Evolutionary conservation across 805 yeast species (phyloP), one percentile per base, ranked within the genome.

Genomic region (Kazachstania kunashirensis): DNA sequence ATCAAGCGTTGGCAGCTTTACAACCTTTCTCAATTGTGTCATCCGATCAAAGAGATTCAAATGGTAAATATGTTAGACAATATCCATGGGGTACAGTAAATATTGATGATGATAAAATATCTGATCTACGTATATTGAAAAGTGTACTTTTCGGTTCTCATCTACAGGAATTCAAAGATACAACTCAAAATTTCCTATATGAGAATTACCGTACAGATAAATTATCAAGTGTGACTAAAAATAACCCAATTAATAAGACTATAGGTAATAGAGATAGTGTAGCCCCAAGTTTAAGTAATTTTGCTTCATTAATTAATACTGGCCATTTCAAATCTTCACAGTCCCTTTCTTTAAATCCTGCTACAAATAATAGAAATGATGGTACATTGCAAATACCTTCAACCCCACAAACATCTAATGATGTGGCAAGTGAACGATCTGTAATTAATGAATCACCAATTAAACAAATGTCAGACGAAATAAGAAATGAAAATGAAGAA

Each of bases 81-180:
- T 82, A 82, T 49, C 88, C 89, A 21, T 83, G 92, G 92, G 89
- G 89, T 33, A 42, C 42, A 6, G 21, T 44, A 8, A 44, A 65
- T 24, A 65, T 74, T 40, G 66, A 68, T 46, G 68, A 71, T 45
- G 67, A 72, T 18, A 58, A 61, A 19, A 61, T 65, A 41, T 70
- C 77, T 27, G 82, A 77, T 49, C 68, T 77, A 50, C 55, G 68
- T 6, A 56, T 72, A 13, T 63, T 84, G 50, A 76, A 79, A 44
- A 71, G 79, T 33, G 89, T 82, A 3, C 56, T 84, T 28, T 73
- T 84, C 52, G 94, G 94, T 6, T 73, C 88, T n/a, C 94, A 84
- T 55, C 64, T 83, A 46, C 81, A 77, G 54, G 92, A 82, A 50
- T 73, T 82, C 52, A 81, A 82, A 61, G 94, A 83, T 50, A 66